Base-by-base conservation (phyloP, 192 early-diverging fungal genomes). In the Diversispora epigaea region DNA sequence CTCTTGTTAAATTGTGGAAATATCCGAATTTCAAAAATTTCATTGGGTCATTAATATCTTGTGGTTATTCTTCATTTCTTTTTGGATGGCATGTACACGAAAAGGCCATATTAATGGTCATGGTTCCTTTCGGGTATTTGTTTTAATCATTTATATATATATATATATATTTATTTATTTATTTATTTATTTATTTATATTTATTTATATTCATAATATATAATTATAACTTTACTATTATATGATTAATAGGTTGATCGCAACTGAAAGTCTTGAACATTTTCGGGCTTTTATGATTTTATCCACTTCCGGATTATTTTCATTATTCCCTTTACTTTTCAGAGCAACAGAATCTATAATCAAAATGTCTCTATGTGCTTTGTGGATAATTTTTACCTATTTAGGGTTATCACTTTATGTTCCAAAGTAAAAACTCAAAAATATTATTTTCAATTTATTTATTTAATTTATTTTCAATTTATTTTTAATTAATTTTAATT, bases 71-170 rank as follows among this genome's bases (percentile, higher is more conserved):
- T 6, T 94, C 95, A 25, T 99, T 92, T 79, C 77, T 96, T 76
- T 97, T 96, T 81, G 95, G 95, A 46, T 99, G 96, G 96, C 97
- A 99, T 83, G 97, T 99, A 17, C 97, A 99, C 73, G 97, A 99
- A 74, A 99, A 99, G 80, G 97, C 97, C 0, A 89, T 96, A 14
- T 82, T 99, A 71, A 71, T 97, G 71, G 86, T 94, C 32, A 73
- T 90, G 72, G 84, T 92, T 54, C 91, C 91, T 19, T 81, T 89
- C 47, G 80, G 84, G 90, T 91, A 82, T 52, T 40, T 44, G 9
- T 22, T 21, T 12, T 25, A 41, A 15, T 14, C 54, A 15, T 7
- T 7, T 41, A 22, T 50, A 7, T 44, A 41, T 46, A 14, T 56
- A 45, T 19, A n/a, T 54, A 43, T 43, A 43, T 71, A 60, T 41